phyloP scores from a whole-genome alignment of 2,329 filamentous ascomycete genomes.

The Apiospora hydei region DNA sequence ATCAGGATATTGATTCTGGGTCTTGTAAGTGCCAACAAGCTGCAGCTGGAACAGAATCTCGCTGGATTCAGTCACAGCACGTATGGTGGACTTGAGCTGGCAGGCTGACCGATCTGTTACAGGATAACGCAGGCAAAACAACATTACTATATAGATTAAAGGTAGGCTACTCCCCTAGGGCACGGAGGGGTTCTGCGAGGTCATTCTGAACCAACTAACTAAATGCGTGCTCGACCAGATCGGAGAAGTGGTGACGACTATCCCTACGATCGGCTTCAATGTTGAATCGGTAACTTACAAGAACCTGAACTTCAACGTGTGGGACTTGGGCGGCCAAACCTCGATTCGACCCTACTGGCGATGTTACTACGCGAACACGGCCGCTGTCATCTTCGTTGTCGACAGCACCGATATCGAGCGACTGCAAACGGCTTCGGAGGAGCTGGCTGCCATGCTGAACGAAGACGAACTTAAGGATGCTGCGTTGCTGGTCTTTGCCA shows the following conservation, averaged over 20 bases:
- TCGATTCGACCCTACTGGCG: slow-evolving; percentile 98
- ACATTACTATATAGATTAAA: slow-evolving; percentile 96
- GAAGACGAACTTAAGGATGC: slow-evolving; percentile 98
- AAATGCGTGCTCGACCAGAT: slow-evolving; percentile 64
- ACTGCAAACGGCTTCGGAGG: slow-evolving; percentile 89
- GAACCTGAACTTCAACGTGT: slow-evolving; percentile 98
- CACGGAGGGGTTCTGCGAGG: neutral
- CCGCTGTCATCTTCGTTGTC: slow-evolving; percentile 97
- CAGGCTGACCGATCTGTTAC: slow-evolving; percentile 30
- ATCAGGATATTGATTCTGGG: slow-evolving; percentile 95
- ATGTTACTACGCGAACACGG: slow-evolving; percentile 99
- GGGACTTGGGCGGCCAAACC: slow-evolving; percentile 98
- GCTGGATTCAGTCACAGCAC: slow-evolving; percentile 22
- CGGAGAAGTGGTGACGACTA: slow-evolving; percentile 97
- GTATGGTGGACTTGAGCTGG: slow-evolving; percentile 14
- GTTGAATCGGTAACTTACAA: slow-evolving; percentile 98
- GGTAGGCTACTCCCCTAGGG: slow-evolving; percentile 55
- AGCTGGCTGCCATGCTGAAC: slow-evolving; percentile 92
- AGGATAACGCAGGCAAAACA: slow-evolving; percentile 99
- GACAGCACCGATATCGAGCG: slow-evolving; percentile 98
- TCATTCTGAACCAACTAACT: slow-evolving; percentile 22
- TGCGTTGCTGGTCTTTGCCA: slow-evolving; percentile 95
- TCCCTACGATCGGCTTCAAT: slow-evolving; percentile 99
- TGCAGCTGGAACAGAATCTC: slow-evolving; percentile 10
- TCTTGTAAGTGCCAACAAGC: slow-evolving; percentile 69